Evolutionary conservation across 176 grass and related monocot species (phyloP), one percentile per base, ranked within the genome.

Genomic region (Rhynchospora breviuscula): DNA sequence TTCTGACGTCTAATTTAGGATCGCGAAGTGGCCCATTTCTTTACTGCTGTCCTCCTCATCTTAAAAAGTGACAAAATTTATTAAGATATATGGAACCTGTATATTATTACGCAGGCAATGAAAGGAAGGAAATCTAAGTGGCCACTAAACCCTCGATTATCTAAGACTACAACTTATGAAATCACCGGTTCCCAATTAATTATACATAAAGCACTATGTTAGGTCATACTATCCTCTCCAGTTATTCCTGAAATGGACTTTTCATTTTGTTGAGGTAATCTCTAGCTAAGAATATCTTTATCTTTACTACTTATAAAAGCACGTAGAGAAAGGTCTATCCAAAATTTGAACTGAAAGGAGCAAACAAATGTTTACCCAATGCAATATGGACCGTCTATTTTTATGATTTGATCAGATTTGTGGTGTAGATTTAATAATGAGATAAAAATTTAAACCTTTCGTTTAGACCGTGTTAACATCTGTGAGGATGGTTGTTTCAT

Each of bases 21-120:
- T 10, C 10, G 6, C 8, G 3, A 67, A 67, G 6, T 40, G 35
- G 43, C 31, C 31, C 15, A 69, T n/a, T 69, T 45, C 14, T 40
- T 69, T n/a, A 69, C 15, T 69, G 33, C 29, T 69, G n/a, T 69
- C 66, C 35, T n/a, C 66, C 66, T 69, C 66, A 69, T 44, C 66
- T 33, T 17, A 69, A 69, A 69, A 45, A 17, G 29, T 15, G 5
- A 19, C 21, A 62, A 19, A 40, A 40, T 29, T 29, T 67, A 67
- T 5, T 44, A 69, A n/a, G 7, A 69, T 69, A 69, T 69, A 67
- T 29, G 26, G 1, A 2, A 45, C 6, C 6, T 44, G 5, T 69
- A 9, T 45, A 69, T n/a, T 69, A 69, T 11, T 69, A 69, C 35
- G 35, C 35, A 40, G 35, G 35, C 35, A 4, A 40, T 40, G 35